phyloP scores from a whole-genome alignment of 805 yeast species.

The Pichia nanzhaoensis region DNA sequence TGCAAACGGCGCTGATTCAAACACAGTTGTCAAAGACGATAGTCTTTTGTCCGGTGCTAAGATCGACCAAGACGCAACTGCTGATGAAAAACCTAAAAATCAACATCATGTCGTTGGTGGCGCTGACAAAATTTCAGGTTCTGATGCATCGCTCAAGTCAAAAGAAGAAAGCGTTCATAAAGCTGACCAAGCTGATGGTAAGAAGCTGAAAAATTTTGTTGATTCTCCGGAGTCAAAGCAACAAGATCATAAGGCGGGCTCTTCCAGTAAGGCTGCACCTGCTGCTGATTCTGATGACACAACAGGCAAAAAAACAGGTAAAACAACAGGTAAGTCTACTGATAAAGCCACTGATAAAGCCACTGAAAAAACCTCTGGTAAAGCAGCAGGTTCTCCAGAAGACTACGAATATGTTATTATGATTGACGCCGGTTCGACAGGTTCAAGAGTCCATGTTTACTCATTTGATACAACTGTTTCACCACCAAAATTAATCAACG shows the following conservation, averaged over 20 bases:
- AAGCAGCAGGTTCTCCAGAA: constrained; percentile 1
- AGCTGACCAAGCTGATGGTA: constrained; percentile 1
- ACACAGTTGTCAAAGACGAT: too few relatives aligned
- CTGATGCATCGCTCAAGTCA: constrained; percentile 15
- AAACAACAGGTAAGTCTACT: not conserved
- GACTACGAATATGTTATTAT: constrained; percentile 71
- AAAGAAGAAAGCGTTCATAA: constrained; percentile 11
- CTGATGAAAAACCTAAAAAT: constrained; percentile 12
- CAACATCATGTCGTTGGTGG: too few relatives aligned
- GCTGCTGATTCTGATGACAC: not conserved
- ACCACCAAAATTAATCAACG: constrained; percentile 75
- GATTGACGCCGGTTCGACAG: constrained; percentile 98
- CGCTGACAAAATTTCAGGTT: constrained; percentile 10
- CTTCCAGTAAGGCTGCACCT: too few relatives aligned
- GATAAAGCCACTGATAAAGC: not conserved
- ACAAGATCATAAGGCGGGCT: too few relatives aligned
- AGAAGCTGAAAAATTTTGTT: not conserved
- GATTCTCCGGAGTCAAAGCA: not conserved
- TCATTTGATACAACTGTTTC: constrained; percentile 80
- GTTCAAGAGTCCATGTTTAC: constrained; percentile 93
- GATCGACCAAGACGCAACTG: constrained; percentile 13
- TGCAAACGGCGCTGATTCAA: constrained; percentile 2
- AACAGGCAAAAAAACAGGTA: too few relatives aligned
- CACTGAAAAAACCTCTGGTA: not conserved
- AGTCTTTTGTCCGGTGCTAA: constrained; percentile 13